These are phyloP conservation scores for Tulasnella sp. DNA, from an alignment of 768 basidiomycete genomes.

Conservation along the genomic window DNA sequence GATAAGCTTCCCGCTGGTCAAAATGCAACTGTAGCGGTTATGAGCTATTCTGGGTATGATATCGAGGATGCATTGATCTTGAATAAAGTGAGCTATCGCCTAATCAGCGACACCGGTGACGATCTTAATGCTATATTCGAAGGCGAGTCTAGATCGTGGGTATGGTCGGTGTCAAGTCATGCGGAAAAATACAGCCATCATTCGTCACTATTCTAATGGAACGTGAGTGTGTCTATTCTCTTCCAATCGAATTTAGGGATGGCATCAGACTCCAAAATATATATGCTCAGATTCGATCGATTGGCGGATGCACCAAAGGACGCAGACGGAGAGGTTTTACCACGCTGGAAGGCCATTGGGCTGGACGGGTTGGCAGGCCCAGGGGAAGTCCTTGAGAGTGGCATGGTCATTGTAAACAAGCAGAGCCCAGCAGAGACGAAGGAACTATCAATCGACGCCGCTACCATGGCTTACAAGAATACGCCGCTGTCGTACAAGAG, in stretches of 20 bases:
- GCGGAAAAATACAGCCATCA: slow-evolving; percentile 86
- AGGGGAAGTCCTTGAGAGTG: slow-evolving; percentile 85
- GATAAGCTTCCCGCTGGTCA: slow-evolving; percentile 95
- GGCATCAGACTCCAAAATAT: background rate
- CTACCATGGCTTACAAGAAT: slow-evolving; percentile 80
- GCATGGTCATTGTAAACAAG: slow-evolving; percentile 93
- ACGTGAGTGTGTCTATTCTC: slow-evolving; percentile 50
- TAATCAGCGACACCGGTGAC: background rate
- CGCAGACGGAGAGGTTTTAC: slow-evolving; percentile 64
- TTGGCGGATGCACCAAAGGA: slow-evolving; percentile 84
- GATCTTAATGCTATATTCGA: background rate
- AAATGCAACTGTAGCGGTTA: slow-evolving; percentile 96
- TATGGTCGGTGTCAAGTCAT: slow-evolving; percentile 97
- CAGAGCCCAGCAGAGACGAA: slow-evolving; percentile 94
- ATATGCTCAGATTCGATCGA: slow-evolving; percentile 63
- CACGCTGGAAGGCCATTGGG: slow-evolving; percentile 86
- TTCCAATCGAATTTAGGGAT: background rate
- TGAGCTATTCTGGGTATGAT: slow-evolving; percentile 99
- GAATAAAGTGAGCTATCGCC: slow-evolving; percentile 52
- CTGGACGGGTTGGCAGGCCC: slow-evolving; percentile 89
- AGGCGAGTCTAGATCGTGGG: slow-evolving; percentile 94
- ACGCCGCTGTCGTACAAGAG: slow-evolving; percentile 89
- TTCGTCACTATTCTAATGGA: slow-evolving; percentile 94
- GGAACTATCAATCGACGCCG: slow-evolving; percentile 63
- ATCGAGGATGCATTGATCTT: slow-evolving; percentile 97